A percentile compares a stretch with the other conserved stretches of the same genome.
Evolutionary conservation across 805 yeast species (phyloP).

Genomic region (Pichia rugopelliculosa): DNA sequence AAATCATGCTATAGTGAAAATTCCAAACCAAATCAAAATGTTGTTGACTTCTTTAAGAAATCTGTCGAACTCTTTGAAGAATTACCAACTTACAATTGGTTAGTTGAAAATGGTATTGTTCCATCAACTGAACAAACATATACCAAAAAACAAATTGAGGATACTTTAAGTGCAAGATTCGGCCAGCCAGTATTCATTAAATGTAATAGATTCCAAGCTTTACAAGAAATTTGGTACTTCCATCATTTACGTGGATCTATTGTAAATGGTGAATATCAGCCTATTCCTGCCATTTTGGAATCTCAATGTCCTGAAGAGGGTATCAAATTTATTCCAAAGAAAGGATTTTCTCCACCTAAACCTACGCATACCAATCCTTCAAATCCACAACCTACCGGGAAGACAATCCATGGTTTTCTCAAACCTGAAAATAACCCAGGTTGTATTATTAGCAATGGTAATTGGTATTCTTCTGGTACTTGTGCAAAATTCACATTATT

Average conservation of each 20-base stretch:
- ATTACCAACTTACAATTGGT: constrained; percentile 61
- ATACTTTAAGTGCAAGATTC: constrained; percentile 43
- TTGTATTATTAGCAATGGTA: constrained; percentile 79
- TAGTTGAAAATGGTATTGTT: constrained; percentile 58
- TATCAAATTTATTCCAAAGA: constrained; percentile 67
- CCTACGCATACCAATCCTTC: constrained; percentile 23
- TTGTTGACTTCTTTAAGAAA: constrained; percentile 62
- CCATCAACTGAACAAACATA: constrained; percentile 58
- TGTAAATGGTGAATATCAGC: constrained; percentile 53
- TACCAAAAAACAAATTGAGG: constrained; percentile 45
- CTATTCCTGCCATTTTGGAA: constrained; percentile 49
- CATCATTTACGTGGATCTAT: constrained; percentile 70
- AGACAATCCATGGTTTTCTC: constrained; percentile 37
- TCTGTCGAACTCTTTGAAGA: constrained; percentile 50
- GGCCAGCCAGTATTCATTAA: constrained; percentile 53
- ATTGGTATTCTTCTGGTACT: constrained; percentile 74
- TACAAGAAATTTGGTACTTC: constrained; percentile 74
- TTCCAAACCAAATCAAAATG: constrained; percentile 33
- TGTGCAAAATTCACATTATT: constrained; percentile 69
- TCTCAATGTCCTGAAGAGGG: constrained; percentile 65
- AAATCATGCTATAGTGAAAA: constrained; percentile 54
- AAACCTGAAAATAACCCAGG: constrained; percentile 49
- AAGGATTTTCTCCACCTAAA: constrained; percentile 21
- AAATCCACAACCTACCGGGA: constrained; percentile 27
- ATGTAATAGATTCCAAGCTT: constrained; percentile 46